Evolutionary conservation across 2,329 filamentous ascomycete genomes (phyloP).

Genomic region (Hypoxylon sp.): DNA sequence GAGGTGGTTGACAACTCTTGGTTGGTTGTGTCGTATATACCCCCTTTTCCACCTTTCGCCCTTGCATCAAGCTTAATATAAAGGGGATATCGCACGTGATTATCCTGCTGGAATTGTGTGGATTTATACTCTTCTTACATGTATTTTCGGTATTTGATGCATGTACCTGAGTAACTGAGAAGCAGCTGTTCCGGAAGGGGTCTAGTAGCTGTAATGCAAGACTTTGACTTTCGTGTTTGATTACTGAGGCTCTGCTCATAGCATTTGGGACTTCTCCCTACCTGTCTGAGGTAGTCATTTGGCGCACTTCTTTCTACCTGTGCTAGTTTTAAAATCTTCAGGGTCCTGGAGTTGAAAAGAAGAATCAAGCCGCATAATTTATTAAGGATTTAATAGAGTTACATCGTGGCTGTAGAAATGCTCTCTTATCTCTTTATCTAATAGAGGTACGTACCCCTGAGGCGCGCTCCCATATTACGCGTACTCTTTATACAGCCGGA

Average conservation of each 20-base stretch:
- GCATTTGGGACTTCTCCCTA: neutral
- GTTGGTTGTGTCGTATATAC: neutral
- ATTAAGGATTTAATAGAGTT: constrained; percentile 10
- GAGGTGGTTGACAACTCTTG: neutral
- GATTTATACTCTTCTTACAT: neutral
- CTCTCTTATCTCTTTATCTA: constrained; percentile 5
- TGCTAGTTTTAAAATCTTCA: neutral
- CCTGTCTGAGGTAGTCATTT: neutral
- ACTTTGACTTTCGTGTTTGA: neutral
- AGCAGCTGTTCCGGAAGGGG: neutral
- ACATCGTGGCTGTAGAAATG: neutral
- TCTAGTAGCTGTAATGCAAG: neutral
- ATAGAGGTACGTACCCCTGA: constrained; percentile 19
- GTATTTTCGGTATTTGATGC: neutral
- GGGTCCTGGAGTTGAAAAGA: constrained; percentile 2
- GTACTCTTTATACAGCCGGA: constrained; percentile 25
- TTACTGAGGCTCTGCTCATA: constrained; percentile 5
- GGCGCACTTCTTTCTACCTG: neutral
- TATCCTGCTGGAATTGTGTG: neutral
- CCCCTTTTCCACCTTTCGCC: neutral
- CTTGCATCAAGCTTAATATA: neutral
- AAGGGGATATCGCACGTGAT: neutral
- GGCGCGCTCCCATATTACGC: constrained; percentile 20
- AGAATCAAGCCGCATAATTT: constrained; percentile 16
- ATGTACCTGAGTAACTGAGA: neutral